Evolutionary conservation across 2,329 filamentous ascomycete genomes (phyloP), one percentile per base, ranked within the genome.

Genomic region (Plenodomus biglobosus): DNA sequence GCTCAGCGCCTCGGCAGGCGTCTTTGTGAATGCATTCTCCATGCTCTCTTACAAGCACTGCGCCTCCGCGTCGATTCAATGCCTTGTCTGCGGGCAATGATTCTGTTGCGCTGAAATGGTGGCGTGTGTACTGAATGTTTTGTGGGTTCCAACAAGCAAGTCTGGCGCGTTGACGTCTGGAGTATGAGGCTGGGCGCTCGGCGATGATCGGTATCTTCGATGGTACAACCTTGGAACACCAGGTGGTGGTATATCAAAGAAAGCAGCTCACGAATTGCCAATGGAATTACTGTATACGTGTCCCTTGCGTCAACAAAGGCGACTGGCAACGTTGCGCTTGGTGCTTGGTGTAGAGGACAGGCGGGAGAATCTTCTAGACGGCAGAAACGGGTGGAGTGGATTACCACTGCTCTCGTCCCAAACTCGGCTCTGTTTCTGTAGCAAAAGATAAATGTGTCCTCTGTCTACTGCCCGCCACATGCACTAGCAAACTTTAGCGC

Each of bases 11-110:
- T 83, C 76, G 40, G 70, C 68, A 42, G 77, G 70, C 53, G 78
- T 73, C 60, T 70, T 73, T 37, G 76, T 71, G 61, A 77, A 82
- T 32, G 80, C 75, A 65, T 78, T 76, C 61, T 83, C 80, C 80
- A 83, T 83, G 46, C 59, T 32, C 57, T 46, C 42, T 43, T 43
- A 42, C 46, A 38, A 37, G 20, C 42, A 42, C 44, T 44, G 6
- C 27, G 49, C 42, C 49, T 19, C 50, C 38, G 40, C 40, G n/a
- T 22, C 8, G 11, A n/a, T n/a, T 37, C 38, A 27, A 42, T 51
- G 37, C 35, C 30, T 41, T 44, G 8, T 36, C 27, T 18, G 20
- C 40, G n/a, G 36, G 40, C 48, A 10, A 15, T 6, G 20, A 41
- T n/a, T 22, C 15, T 24, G 19, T 36, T 10, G n/a, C n/a, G n/a